Percentiles rank a stretch among this genome's conserved stretches.
Conservation (phyloP, 2,329 filamentous ascomycete species). For the Cercospora sp. region DNA sequence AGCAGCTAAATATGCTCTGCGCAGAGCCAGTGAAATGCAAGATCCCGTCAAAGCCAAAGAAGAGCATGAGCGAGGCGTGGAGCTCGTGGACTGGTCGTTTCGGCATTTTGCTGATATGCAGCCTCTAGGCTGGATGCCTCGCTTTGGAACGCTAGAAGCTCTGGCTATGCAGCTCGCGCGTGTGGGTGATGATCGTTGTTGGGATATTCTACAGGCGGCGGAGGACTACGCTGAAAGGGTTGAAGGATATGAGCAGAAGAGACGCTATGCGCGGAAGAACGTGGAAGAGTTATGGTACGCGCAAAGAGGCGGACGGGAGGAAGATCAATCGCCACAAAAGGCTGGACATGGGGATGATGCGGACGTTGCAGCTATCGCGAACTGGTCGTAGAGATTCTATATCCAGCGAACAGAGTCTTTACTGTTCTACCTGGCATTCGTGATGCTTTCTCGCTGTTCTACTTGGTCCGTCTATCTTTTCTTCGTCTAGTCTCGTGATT, state of each 20-base stretch:
- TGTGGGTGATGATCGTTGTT: conserved; percentile 36
- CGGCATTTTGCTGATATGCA: conserved; percentile 41
- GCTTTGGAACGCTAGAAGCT: conserved; percentile 36
- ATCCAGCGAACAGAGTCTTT: neutral
- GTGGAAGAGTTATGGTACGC: conserved; percentile 32
- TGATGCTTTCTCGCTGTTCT: neutral
- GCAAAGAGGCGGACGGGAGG: neutral
- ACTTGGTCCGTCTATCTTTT: neutral
- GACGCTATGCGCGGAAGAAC: conserved; percentile 29
- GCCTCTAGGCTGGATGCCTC: conserved; percentile 34
- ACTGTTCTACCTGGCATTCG: neutral
- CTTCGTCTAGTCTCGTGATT: neutral
- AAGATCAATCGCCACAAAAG: neutral
- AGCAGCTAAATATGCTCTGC: conserved; percentile 27
- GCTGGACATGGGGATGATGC: neutral
- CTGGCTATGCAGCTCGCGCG: conserved; percentile 33
- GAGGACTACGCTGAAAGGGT: conserved; percentile 32
- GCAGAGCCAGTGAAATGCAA: neutral
- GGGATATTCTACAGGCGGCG: conserved; percentile 39
- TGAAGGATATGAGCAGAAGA: conserved; percentile 36
- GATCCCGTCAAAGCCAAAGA: neutral
- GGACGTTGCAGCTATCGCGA: neutral
- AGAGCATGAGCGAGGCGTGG: conserved; percentile 20
- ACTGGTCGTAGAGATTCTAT: neutral
- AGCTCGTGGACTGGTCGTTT: conserved; percentile 37